phyloP scores from a whole-genome alignment of 805 yeast species.

The Candida quercuum region DNA sequence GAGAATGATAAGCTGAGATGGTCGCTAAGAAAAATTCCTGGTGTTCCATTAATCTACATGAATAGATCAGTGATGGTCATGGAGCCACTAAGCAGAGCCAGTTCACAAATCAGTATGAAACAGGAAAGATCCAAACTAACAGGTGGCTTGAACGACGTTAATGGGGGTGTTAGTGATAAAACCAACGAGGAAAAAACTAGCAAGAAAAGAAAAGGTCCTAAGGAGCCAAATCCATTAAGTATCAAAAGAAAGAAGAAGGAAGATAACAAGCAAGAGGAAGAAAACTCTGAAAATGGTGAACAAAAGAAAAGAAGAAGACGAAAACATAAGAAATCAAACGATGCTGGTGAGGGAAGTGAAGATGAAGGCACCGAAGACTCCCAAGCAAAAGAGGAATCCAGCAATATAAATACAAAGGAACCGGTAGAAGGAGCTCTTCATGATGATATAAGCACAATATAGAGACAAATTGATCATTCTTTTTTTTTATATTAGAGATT shows the following conservation, averaged over 20 bases:
- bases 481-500: too few species aligned
- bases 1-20: slow-evolving; percentile 71
- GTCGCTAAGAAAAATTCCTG: slow-evolving; percentile 71
- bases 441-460: too few species aligned
- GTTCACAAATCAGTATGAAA: slow-evolving; percentile 40
- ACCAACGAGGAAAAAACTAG: slow-evolving; percentile 20
- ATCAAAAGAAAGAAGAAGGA: slow-evolving; percentile 62
- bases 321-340: slow-evolving; percentile 11
- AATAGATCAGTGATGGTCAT: slow-evolving; percentile 89
- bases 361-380: slow-evolving; percentile 1
- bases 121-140: slow-evolving; percentile 66
- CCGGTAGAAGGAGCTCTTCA: too few species aligned
- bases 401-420: too few species aligned
- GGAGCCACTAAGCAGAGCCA: slow-evolving; percentile 85
- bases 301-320: slow-evolving; percentile 19
- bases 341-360: slow-evolving; percentile 13
- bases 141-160: slow-evolving; percentile 70
- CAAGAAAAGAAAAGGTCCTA: slow-evolving; percentile 62
- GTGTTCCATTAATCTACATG: slow-evolving; percentile 84
- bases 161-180: slow-evolving; percentile 39
- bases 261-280: slow-evolving; percentile 9
- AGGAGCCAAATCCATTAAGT: slow-evolving; percentile 88
- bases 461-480: neutral
- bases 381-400: neutral
- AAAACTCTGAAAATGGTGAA: slow-evolving; percentile 3